Percentiles rank a stretch among this genome's conserved stretches.
These are phyloP conservation scores for Candida sphagnicola DNA, from an alignment of 805 yeast genomes.

Conservation along the genomic window DNA sequence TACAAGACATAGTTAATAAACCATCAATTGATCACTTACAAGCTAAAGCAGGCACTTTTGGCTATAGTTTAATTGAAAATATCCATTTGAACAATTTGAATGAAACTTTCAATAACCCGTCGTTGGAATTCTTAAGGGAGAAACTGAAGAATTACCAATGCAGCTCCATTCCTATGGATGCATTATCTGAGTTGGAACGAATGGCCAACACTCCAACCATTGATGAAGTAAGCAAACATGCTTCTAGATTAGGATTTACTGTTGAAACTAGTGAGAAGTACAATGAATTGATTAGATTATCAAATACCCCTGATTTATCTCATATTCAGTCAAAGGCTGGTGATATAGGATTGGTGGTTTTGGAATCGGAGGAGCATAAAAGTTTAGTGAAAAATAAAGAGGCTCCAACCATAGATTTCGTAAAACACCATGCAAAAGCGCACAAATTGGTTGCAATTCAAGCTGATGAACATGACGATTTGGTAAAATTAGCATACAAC, in stretches of 20 bases:
- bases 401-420: not conserved
- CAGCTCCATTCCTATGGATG: not conserved
- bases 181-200: not conserved
- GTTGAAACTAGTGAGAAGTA: slow-evolving; percentile 11
- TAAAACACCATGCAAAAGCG: slow-evolving; percentile 26
- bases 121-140: not conserved
- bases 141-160: not conserved
- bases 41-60: slow-evolving; percentile 11
- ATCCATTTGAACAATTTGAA: not conserved
- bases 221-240: slow-evolving; percentile 5
- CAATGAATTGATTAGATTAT: slow-evolving; percentile 19
- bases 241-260: slow-evolving; percentile 10
- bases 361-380: slow-evolving; percentile 3
- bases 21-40: slow-evolving; percentile 23
- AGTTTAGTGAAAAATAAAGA: not conserved
- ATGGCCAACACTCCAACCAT: slow-evolving; percentile 2
- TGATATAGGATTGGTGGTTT: slow-evolving; percentile 9
- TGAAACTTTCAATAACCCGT: slow-evolving; percentile 6
- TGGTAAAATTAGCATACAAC: slow-evolving; percentile 8
- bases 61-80: slow-evolving; percentile 7
- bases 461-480: slow-evolving; percentile 14
- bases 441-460: slow-evolving; percentile 29
- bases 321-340: slow-evolving; percentile 15
- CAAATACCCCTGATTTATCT: slow-evolving; percentile 20
- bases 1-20: slow-evolving; percentile 8